Base-by-base conservation (phyloP, 768 basidiomycete species). In the Boletus reticuloceps region DNA sequence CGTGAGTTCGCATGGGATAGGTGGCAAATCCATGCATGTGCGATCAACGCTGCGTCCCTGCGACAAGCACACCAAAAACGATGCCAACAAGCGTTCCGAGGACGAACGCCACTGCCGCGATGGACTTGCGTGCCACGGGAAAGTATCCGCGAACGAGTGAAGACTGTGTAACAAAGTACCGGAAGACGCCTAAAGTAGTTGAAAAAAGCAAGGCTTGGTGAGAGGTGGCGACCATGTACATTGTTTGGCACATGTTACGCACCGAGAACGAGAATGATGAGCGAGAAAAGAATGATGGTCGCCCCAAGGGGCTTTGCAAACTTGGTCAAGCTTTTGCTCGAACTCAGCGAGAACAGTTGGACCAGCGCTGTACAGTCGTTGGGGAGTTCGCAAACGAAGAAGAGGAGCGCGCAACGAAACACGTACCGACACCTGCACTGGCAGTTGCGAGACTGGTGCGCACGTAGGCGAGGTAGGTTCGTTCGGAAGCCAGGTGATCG, bases 391-490 rank as follows among this genome's bases (percentile, higher is more conserved):
- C 20, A 34, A 19, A 19, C 22, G 1, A 22, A 27, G 17, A 17
- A 22, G 12, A 19, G 5, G 27, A 19, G 12, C 3, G 16, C 12
- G 13, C 4, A 13, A 25, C 22, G 39, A 44, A 53, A 53, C 34
- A 25, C 81, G 59, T 53, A 83, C 83, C 84, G 36, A 86, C 82
- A 32, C 84, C 84, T 6, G 82, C 73, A 3, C 82, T 78, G 4
- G 82, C 80, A 37, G 84, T 74, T 1, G 82, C 78, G 45, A 86
- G 72, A 61, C 83, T 84, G 3, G 84, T 86, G n/a, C 84, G 75
- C 47, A 83, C 72, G 58, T 85, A 86, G 13, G 84, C 83, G 37
- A 86, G 69, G 61, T 82, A 85, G 3, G 84, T 85, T 45, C 84
- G 72, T 60, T 86, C 84, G 16, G 78, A 81, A 3, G 84, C 84